These are phyloP conservation scores for Abortiporus biennis DNA, from an alignment of 1,284 basidiomycete species.

Conservation along the genomic window DNA sequence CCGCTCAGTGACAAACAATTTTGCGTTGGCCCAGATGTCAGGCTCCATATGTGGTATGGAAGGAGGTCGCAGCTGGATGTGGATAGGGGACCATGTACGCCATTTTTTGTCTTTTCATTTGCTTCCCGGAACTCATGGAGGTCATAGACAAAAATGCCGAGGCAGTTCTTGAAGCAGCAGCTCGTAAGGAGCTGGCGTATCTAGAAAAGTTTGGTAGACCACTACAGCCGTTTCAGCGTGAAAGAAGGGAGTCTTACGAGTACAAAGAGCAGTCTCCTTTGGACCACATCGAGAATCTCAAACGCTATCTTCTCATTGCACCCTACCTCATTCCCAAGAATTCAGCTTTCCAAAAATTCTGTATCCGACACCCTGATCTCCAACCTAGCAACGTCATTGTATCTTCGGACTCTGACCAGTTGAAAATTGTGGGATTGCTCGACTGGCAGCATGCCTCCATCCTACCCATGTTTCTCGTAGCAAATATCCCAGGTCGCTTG, in stretches of 20 bases:
- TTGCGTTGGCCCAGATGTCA: conserved; percentile 43
- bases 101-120: conserved; percentile 24
- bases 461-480: conserved; percentile 40
- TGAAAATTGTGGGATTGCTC: conserved; percentile 28
- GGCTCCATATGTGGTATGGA: conserved; percentile 39
- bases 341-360: conserved; percentile 21
- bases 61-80: conserved; percentile 41
- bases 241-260: conserved; percentile 36
- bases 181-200: conserved; percentile 45
- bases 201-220: conserved; percentile 43
- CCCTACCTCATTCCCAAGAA: conserved; percentile 30
- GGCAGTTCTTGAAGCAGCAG: conserved; percentile 36
- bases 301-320: conserved; percentile 30
- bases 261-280: conserved; percentile 44
- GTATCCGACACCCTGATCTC: conserved; percentile 31
- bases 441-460: conserved; percentile 43
- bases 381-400: conserved; percentile 29
- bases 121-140: not conserved
- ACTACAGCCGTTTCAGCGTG: conserved; percentile 38
- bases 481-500: conserved; percentile 34
- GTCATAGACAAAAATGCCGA: conserved; percentile 39
- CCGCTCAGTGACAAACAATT: conserved; percentile 34
- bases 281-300: conserved; percentile 31
- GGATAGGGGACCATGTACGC: conserved; percentile 43
- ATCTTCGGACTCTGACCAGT: conserved; percentile 21